These are phyloP conservation scores for Colletotrichum falcatum DNA, from an alignment of 2,329 filamentous ascomycete genomes.

Conservation along the genomic window DNA sequence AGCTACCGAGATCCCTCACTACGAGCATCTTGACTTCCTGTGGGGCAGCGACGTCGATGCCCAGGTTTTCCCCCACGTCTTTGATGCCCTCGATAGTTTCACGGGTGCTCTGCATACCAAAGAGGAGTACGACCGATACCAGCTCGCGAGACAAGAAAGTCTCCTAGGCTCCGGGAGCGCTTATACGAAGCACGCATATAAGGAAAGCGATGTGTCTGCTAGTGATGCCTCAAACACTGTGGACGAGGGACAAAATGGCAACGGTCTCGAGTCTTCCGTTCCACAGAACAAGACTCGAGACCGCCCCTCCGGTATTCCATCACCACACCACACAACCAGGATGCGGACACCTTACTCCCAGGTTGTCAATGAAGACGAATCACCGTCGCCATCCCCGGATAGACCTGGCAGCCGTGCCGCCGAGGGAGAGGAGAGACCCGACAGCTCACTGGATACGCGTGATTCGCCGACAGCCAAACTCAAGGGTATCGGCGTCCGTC, in stretches of 20 bases:
- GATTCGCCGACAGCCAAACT: conserved; percentile 46
- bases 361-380: conserved; percentile 35
- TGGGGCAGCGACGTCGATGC: conserved; percentile 89
- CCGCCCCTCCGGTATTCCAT: conserved; percentile 35
- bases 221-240: conserved; percentile 36
- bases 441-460: conserved; percentile 25
- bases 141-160: conserved; percentile 62
- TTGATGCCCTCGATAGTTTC: conserved; percentile 85
- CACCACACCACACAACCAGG: conserved; percentile 37
- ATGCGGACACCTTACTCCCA: conserved; percentile 30
- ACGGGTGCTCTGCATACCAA: conserved; percentile 67
- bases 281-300: conserved; percentile 23
- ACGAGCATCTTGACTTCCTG: conserved; percentile 96
- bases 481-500: conserved; percentile 47
- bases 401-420: conserved; percentile 24
- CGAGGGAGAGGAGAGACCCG: conserved; percentile 30
- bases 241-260: conserved; percentile 21
- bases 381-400: conserved; percentile 40
- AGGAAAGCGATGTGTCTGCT: conserved; percentile 47
- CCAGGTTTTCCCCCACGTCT: conserved; percentile 91
- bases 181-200: conserved; percentile 46
- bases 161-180: conserved; percentile 55
- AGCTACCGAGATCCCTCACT: conserved; percentile 88
- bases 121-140: conserved; percentile 71
- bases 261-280: conserved; percentile 25